A percentile compares a stretch with the other conserved stretches of the same genome.
phyloP scores from a whole-genome alignment of 495 filamentous ascomycete genomes.

The Pyrenopolyporus hunteri region DNA sequence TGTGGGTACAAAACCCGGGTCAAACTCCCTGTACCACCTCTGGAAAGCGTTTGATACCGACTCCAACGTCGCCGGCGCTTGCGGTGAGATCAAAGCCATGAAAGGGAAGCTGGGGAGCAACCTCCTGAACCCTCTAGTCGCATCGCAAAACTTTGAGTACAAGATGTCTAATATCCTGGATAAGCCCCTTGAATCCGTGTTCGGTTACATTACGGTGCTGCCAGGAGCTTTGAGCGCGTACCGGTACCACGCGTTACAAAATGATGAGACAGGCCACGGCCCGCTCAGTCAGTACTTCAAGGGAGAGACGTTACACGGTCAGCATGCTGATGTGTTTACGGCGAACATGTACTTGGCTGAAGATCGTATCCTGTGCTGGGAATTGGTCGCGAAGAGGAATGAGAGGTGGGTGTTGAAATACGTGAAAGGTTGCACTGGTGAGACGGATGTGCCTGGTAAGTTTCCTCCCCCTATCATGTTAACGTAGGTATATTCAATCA shows the following conservation, averaged over 20 bases:
- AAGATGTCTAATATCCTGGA: conserved; percentile 99
- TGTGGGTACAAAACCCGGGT: conserved; percentile 88
- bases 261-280: conserved; percentile 93
- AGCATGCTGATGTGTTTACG: conserved; percentile 97
- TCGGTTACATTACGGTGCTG: conserved; percentile 96
- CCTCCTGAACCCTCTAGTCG: conserved; percentile 91
- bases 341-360: conserved; percentile 99
- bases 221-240: conserved; percentile 96
- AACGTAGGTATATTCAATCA: conserved; percentile 22
- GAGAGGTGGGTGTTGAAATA: conserved; percentile 98
- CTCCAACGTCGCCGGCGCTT: conserved; percentile 94
- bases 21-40: conserved; percentile 90
- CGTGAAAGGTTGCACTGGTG: conserved; percentile 91
- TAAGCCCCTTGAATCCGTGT: conserved; percentile 95
- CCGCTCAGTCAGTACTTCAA: conserved; percentile 99
- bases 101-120: conserved; percentile 84
- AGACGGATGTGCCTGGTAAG: conserved; percentile 95
- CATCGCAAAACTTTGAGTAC: conserved; percentile 99
- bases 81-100: conserved; percentile 95
- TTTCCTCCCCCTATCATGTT: conserved; percentile 8
- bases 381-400: conserved; percentile 92
- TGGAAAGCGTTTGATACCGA: conserved; percentile 99
- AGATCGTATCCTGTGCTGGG: conserved; percentile 99
- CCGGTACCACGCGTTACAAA: conserved; percentile 94
- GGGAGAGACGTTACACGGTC: conserved; percentile 94